Conservation (phyloP, 306 rosid genomes). For the Elaeagnus macrophylla region DNA sequence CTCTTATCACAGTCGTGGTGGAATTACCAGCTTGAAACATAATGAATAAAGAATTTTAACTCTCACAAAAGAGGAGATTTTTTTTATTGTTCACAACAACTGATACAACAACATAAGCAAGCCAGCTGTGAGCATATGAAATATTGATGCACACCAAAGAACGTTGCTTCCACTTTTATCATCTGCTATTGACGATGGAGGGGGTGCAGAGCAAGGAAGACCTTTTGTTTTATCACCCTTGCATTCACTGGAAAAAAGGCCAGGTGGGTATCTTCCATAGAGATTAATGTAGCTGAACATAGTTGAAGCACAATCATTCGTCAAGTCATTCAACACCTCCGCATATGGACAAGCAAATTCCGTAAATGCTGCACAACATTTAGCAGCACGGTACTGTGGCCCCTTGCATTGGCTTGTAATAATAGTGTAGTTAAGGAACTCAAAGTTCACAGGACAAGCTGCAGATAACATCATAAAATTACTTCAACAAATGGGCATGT, state of each 20-base stretch:
- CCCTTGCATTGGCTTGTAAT: conserved; percentile 92
- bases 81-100: conserved; percentile 19
- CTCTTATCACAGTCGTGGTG: too few species aligned
- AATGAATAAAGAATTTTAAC: conserved; percentile 13
- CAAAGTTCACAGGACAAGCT: conserved; percentile 91
- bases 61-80: not conserved
- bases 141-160: conserved; percentile 25
- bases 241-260: conserved; percentile 77
- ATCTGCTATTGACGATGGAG: conserved; percentile 38
- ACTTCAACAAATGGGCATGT: too few species aligned
- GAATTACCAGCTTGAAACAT: too few species aligned
- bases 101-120: conserved; percentile 26
- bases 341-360: conserved; percentile 82
- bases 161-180: conserved; percentile 25
- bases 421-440: conserved; percentile 68
- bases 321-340: conserved; percentile 50
- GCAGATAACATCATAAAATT: conserved; percentile 24
- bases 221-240: conserved; percentile 47
- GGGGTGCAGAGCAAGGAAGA: conserved; percentile 52
- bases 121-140: conserved; percentile 31
- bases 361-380: conserved; percentile 55
- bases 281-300: conserved; percentile 96
- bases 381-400: conserved; percentile 45
- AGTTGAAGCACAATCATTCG: conserved; percentile 75
- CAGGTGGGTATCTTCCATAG: conserved; percentile 87